Conservation (phyloP, 2,329 filamentous ascomycete genomes). For the Cordyceps javanica region DNA sequence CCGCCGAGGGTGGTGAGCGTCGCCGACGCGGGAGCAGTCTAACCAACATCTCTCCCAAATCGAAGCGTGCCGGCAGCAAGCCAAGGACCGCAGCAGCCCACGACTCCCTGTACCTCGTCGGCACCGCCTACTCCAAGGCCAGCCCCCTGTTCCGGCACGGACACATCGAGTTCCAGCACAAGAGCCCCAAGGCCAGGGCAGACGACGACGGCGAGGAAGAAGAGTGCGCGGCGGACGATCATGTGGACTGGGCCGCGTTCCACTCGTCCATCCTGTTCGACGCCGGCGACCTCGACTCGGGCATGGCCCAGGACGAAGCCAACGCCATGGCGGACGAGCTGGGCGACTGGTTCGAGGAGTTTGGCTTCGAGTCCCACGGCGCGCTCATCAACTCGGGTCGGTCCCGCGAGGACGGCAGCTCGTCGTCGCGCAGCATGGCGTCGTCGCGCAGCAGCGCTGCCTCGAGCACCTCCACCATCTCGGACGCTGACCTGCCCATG, state of each 20-base stretch:
- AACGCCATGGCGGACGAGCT: slow-evolving; percentile 37
- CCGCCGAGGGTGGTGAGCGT: not conserved
- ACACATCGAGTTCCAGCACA: slow-evolving; percentile 10
- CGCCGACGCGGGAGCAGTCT: not conserved
- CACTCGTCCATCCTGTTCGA: slow-evolving; percentile 58
- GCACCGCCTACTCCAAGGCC: slow-evolving; percentile 6
- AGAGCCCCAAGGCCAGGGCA: not conserved
- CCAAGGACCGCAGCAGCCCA: not conserved
- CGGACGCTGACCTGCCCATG: slow-evolving; percentile 10
- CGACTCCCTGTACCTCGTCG: slow-evolving; percentile 8
- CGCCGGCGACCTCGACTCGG: slow-evolving; percentile 44
- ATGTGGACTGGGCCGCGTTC: slow-evolving; percentile 58
- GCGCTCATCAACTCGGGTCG: slow-evolving; percentile 26
- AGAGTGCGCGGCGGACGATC: not conserved
- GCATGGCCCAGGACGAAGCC: slow-evolving; percentile 39
- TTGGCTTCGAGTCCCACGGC: slow-evolving; percentile 40
- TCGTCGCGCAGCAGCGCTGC: slow-evolving; percentile 10
- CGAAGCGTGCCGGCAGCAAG: slow-evolving; percentile 2
- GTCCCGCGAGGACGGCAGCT: not conserved
- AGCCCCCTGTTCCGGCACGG: slow-evolving; percentile 11
- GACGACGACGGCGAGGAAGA: not conserved
- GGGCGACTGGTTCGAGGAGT: slow-evolving; percentile 44
- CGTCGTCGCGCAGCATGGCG: slow-evolving; percentile 16
- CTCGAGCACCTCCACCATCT: slow-evolving; percentile 7
- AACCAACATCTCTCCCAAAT: slow-evolving; percentile 9